These are phyloP conservation scores for Aureobasidium mangrovei DNA, from an alignment of 2,329 filamentous ascomycete genomes.

Conservation along the genomic window DNA sequence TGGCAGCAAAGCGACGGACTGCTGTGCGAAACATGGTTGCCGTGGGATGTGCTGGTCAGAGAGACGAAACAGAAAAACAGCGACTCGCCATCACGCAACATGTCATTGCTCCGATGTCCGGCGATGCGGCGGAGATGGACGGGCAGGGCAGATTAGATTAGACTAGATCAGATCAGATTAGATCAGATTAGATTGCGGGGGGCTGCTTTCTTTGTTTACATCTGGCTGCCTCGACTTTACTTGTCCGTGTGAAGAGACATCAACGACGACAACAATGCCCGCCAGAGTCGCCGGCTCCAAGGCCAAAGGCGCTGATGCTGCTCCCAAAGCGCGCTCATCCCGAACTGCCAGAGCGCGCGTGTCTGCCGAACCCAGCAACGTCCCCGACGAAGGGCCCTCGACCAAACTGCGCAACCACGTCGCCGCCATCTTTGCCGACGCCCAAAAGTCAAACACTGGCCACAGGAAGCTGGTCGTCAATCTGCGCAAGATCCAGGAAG, in stretches of 20 bases:
- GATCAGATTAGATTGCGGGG: constrained; percentile 7
- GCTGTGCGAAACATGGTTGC: constrained; percentile 58
- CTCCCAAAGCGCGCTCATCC: constrained; percentile 16
- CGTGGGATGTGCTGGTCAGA: neutral
- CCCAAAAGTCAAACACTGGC: constrained; percentile 80
- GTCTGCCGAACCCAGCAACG: constrained; percentile 28
- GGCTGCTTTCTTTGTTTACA: constrained; percentile 12
- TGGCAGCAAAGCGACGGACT: constrained; percentile 58
- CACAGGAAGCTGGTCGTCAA: constrained; percentile 85
- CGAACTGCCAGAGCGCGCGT: constrained; percentile 18
- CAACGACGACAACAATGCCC: constrained; percentile 21
- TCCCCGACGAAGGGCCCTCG: constrained; percentile 64
- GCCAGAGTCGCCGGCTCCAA: constrained; percentile 21
- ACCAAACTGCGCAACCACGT: constrained; percentile 66
- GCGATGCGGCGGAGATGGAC: constrained; percentile 1
- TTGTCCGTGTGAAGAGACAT: neutral
- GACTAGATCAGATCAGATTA: constrained; percentile 7
- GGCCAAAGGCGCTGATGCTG: neutral
- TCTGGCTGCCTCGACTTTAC: neutral
- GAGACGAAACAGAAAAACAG: neutral
- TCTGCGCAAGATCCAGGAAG: constrained; percentile 82
- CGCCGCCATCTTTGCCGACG: constrained; percentile 48
- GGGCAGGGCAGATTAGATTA: constrained; percentile 4
- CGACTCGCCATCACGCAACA: neutral
- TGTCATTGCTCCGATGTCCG: neutral